Conservation (phyloP, 345 rosid species). For the Crucihimalaya himalaica region DNA sequence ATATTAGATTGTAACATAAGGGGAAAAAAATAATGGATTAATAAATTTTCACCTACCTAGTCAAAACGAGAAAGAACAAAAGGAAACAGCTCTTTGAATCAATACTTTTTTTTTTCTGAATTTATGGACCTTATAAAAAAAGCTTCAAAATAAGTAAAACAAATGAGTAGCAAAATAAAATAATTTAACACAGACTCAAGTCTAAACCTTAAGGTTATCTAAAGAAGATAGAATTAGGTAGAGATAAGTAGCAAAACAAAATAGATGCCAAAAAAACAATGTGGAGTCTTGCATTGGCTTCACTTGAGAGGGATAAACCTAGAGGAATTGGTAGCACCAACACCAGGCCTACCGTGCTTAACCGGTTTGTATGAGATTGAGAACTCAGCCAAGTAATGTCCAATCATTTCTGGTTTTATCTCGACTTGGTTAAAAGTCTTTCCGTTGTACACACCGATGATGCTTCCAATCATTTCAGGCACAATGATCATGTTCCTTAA, state of each 20-base stretch:
- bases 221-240: background rate
- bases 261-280: background rate
- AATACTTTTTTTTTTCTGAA: background rate
- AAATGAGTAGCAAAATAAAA: background rate
- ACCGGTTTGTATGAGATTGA: slow-evolving; percentile 64
- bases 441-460: slow-evolving; percentile 32
- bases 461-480: slow-evolving; percentile 46
- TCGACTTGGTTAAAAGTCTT: slow-evolving; percentile 29
- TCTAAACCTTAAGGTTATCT: background rate
- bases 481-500: slow-evolving; percentile 71
- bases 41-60: background rate
- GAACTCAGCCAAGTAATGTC: slow-evolving; percentile 47
- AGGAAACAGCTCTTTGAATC: background rate
- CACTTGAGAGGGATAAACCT: slow-evolving; percentile 79
- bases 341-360: slow-evolving; percentile 75
- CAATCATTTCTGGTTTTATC: slow-evolving; percentile 28
- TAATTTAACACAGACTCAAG: background rate
- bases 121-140: background rate
- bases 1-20: background rate
- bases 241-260: slow-evolving; percentile 3
- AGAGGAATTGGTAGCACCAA: slow-evolving; percentile 78
- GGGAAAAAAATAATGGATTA: background rate
- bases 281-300: slow-evolving; percentile 14
- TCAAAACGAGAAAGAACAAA: background rate
- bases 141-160: background rate